These are phyloP conservation scores for Trifolium subterraneum DNA, from an alignment of 306 rosid genomes.

Conservation along the genomic window DNA sequence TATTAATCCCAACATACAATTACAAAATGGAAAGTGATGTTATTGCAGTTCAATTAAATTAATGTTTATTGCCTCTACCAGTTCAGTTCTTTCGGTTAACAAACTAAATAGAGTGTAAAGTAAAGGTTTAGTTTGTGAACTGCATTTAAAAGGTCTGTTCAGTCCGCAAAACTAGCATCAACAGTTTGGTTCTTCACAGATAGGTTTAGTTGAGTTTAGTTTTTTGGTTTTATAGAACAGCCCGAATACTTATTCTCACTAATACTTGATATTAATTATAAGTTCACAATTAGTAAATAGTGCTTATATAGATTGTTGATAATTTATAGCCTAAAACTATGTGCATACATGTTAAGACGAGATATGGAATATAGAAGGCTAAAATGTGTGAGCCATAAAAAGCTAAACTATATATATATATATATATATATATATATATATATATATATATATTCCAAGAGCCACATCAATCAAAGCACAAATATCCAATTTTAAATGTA, in stretches of 20 bases:
- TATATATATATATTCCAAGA: constrained; percentile 19
- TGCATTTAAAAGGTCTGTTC: too few species aligned
- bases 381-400: not conserved
- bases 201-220: too few species aligned
- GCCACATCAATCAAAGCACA: constrained; percentile 13
- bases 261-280: not conserved
- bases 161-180: too few species aligned
- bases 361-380: not conserved
- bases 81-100: too few species aligned
- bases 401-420: not conserved
- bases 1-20: too few species aligned
- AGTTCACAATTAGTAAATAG: not conserved
- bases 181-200: too few species aligned
- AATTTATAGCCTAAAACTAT: not conserved
- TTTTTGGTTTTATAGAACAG: too few species aligned
- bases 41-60: too few species aligned
- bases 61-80: too few species aligned
- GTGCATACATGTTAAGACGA: not conserved
- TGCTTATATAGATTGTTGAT: not conserved
- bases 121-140: too few species aligned
- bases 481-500: constrained; percentile 18
- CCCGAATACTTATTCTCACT: not conserved
- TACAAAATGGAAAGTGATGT: too few species aligned
- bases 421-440: not conserved
- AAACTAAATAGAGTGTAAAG: too few species aligned